phyloP scores from a whole-genome alignment of 116 monocot species.

The Iris pallida region DNA sequence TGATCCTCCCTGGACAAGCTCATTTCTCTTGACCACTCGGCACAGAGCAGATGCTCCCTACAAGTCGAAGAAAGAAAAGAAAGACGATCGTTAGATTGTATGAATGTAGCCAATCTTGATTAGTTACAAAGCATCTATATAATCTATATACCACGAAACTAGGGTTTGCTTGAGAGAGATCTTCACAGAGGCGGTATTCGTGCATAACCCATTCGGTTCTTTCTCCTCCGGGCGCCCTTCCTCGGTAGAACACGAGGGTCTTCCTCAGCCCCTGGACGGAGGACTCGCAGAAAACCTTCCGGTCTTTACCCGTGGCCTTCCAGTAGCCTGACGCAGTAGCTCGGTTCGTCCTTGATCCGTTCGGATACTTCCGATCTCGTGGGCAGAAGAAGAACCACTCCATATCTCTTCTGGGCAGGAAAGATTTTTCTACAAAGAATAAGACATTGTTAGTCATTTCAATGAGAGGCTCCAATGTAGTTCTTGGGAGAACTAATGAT shows the following conservation, averaged over 20 bases:
- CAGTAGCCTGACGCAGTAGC: constrained; percentile 67
- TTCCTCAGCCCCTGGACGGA: constrained; percentile 50
- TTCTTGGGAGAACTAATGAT: too few relatives aligned
- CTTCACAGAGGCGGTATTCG: constrained; percentile 74
- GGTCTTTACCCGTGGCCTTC: constrained; percentile 85
- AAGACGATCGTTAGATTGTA: constrained; percentile 19
- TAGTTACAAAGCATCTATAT: neutral
- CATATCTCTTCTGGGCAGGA: constrained; percentile 67
- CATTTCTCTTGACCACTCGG: constrained; percentile 55
- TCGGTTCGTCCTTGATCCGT: constrained; percentile 77
- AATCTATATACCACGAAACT: constrained; percentile 40
- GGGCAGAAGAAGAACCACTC: constrained; percentile 96
- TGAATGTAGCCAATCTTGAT: constrained; percentile 41
- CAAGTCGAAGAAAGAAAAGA: neutral
- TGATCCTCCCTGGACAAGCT: constrained; percentile 22
- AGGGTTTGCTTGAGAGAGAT: constrained; percentile 36
- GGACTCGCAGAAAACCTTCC: constrained; percentile 43
- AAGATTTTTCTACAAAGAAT: constrained; percentile 61
- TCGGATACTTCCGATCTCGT: constrained; percentile 71
- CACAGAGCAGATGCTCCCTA: constrained; percentile 73
- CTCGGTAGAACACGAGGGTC: constrained; percentile 78
- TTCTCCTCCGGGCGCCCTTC: constrained; percentile 74
- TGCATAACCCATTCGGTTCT: constrained; percentile 89
- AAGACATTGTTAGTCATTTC: neutral
- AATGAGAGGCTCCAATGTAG: too few relatives aligned